These are phyloP conservation scores for Salix udensis DNA, from an alignment of 345 rosid genomes.

Conservation along the genomic window DNA sequence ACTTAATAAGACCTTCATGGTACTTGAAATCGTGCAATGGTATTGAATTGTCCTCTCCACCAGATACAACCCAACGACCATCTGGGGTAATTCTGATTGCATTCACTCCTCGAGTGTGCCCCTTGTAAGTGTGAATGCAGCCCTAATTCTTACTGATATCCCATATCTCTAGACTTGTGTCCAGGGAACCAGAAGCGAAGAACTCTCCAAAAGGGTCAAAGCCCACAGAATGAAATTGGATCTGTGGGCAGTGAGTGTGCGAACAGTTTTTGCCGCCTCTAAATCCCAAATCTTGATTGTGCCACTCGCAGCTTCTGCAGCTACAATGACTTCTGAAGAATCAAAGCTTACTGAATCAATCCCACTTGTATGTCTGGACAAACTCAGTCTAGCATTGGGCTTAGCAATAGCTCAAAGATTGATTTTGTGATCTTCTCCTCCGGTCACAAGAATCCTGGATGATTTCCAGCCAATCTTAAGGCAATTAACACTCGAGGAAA, in stretches of 20 bases:
- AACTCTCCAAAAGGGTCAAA: slow-evolving; percentile 98
- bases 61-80: slow-evolving; percentile 99
- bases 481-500: slow-evolving; percentile 79
- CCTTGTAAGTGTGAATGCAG: slow-evolving; percentile 96
- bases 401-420: slow-evolving; percentile 99
- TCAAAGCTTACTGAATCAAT: slow-evolving; percentile 94
- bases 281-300: slow-evolving; percentile 96
- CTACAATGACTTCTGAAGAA: slow-evolving; percentile 83
- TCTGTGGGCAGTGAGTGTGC: slow-evolving; percentile 89
- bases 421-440: slow-evolving; percentile 97
- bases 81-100: slow-evolving; percentile 96
- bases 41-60: slow-evolving; percentile 92
- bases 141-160: slow-evolving; percentile 61
- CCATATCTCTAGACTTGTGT: slow-evolving; percentile 97
- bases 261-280: slow-evolving; percentile 91
- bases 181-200: slow-evolving; percentile 94
- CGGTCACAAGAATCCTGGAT: slow-evolving; percentile 84
- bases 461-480: slow-evolving; percentile 95
- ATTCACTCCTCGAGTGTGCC: slow-evolving; percentile 96
- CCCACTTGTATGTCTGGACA: slow-evolving; percentile 89
- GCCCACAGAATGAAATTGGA: slow-evolving; percentile 93
- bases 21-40: slow-evolving; percentile 78
- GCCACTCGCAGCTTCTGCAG: slow-evolving; percentile 97
- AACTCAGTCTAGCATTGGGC: slow-evolving; percentile 94
- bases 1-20: slow-evolving; percentile 91